Conservation (phyloP, 169 alveolate genomes). For the Eimeria brunetti region DNA sequence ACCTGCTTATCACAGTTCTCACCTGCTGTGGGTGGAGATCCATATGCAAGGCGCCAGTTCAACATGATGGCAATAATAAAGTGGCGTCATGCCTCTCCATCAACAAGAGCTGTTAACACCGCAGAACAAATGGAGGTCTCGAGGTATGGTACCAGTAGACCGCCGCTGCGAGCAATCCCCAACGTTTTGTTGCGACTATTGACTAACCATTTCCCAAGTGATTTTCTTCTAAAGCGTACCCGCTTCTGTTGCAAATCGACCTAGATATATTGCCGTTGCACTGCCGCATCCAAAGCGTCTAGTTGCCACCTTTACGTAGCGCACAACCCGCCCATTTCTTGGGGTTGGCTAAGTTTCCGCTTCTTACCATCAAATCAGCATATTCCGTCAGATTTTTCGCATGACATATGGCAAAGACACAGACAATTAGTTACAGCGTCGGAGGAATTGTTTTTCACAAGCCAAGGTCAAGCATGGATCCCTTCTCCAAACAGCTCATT, state of each 20-base stretch:
- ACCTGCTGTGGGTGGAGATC: not conserved
- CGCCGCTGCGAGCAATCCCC: not conserved
- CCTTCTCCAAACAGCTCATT: not conserved
- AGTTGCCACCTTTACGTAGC: not conserved
- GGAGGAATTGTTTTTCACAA: too few species aligned
- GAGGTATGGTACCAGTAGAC: not conserved
- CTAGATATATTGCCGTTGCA: not conserved
- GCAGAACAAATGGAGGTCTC: not conserved
- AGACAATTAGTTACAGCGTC: not conserved
- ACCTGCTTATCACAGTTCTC: not conserved
- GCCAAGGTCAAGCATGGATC: not conserved
- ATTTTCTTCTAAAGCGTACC: not conserved
- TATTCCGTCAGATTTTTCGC: not conserved
- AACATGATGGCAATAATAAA: not conserved
- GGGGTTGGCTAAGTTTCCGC: not conserved
- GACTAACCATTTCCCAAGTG: not conserved
- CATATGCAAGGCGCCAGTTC: not conserved
- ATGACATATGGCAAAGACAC: not conserved
- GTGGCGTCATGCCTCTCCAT: not conserved
- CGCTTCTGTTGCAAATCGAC: not conserved
- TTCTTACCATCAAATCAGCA: not conserved
- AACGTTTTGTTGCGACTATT: not conserved
- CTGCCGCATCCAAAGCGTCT: not conserved
- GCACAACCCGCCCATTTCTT: not conserved
- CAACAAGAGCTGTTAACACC: not conserved